Evolutionary conservation across 352 stramenopile genomes (phyloP), one percentile per base, ranked within the genome.

Genomic region (Phytopythium mirpurense): DNA sequence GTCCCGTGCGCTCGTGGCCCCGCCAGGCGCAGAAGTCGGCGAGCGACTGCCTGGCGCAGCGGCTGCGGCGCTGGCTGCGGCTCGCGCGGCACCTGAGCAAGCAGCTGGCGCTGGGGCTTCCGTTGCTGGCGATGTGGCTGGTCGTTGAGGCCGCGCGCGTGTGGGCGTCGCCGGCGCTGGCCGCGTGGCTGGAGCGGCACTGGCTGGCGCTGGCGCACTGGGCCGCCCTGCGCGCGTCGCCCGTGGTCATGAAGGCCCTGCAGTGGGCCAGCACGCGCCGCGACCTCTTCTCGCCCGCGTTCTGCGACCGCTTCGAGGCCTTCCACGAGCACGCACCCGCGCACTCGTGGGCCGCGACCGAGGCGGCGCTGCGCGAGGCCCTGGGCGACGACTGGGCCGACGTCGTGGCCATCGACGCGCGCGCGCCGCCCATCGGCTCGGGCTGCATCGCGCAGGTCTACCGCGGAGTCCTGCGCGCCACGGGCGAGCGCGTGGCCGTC

Each of bases 401-500:
- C 1, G 21, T 68, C 7, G 12, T 96, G 37, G 70, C 80, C n/a
- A 46, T 96, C 2, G 70, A 88, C 16, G 49, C 31, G 5, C 21
- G 73, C 0, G 16, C 19, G n/a, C 45, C 45, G 23, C 80, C 83
- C 6, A 90, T 93, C 55, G 96, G 94, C 11, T 98, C 91, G 21
- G 96, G 96, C 15, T 97, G 90, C 62, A 97, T 97, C 37, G 96
- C 96, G 2, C 93, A 98, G 67, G 96, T 98, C 3, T 97, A 98
- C 74, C 68, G 74, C 50, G 94, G 83, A 14, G 85, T 61, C 16
- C 70, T 98, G 16, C 56, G 62, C n/a, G 48, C 58, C 6, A 89
- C 73, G 2, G 67, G 66, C 34, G 72, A 93, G 31, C 54, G 83
- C 21, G 83, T 98, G 24, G 93, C 94, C 2, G 74, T 98, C 12